phyloP scores from a whole-genome alignment of 176 grass and related monocot species.

The Lolium multiflorum region DNA sequence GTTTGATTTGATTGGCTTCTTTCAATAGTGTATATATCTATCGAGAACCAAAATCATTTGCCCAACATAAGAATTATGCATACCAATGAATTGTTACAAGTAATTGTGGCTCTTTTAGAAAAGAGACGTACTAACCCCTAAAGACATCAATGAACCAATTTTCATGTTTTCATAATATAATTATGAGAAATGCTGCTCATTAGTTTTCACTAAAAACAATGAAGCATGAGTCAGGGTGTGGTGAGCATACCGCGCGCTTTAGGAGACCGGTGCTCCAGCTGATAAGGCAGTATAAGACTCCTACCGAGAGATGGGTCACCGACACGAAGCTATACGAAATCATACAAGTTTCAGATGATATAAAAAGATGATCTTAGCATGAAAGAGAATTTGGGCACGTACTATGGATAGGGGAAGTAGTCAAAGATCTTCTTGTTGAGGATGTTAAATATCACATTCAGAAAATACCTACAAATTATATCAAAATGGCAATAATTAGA shows the following conservation, averaged over 20 bases:
- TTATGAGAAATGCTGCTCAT: background rate
- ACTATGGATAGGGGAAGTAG: constrained; percentile 99
- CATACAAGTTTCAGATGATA: constrained; percentile 15
- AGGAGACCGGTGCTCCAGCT: constrained; percentile 80
- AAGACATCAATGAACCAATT: constrained; percentile 21
- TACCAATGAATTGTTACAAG: background rate
- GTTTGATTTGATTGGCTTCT: background rate
- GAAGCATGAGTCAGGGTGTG: background rate
- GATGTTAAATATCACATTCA: constrained; percentile 99
- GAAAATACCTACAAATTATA: constrained; percentile 80
- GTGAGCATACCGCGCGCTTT: constrained; percentile 72
- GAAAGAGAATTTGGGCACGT: constrained; percentile 34
- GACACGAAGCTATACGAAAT: constrained; percentile 76
- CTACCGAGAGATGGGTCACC: constrained; percentile 75
- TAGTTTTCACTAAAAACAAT: constrained; percentile 1
- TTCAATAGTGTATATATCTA: constrained; percentile 6
- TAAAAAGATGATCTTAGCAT: background rate
- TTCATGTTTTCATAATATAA: background rate
- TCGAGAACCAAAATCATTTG: background rate
- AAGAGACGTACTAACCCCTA: background rate
- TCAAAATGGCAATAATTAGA: constrained; percentile 17
- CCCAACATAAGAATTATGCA: background rate
- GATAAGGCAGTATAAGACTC: constrained; percentile 84
- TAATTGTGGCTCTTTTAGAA: background rate
- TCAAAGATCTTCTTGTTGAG: constrained; percentile 98